Evolutionary conservation across 495 filamentous ascomycete genomes (phyloP).

Genomic region (Lepidopterella palustris): DNA sequence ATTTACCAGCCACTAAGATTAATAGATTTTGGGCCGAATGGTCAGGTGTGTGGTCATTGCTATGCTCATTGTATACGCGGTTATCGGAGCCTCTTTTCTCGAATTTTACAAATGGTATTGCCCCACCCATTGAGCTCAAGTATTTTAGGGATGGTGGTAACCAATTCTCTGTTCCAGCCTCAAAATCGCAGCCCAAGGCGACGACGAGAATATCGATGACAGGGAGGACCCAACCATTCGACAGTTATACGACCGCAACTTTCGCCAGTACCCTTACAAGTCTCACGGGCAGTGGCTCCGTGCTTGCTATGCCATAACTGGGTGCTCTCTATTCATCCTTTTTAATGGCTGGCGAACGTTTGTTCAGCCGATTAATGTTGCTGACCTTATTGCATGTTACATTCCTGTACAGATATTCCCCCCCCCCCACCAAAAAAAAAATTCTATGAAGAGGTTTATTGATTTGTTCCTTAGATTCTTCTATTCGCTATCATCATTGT

Average conservation of each 20-base stretch:
- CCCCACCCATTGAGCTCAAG: not conserved
- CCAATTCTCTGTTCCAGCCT: not conserved
- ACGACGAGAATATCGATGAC: slow-evolving; percentile 4
- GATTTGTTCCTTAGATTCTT: not conserved
- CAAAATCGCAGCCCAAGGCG: slow-evolving; percentile 4
- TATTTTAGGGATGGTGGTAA: not conserved
- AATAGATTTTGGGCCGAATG: slow-evolving; percentile 8
- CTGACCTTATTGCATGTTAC: slow-evolving; percentile 8
- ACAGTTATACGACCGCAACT: slow-evolving; percentile 2
- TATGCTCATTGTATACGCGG: slow-evolving; percentile 10
- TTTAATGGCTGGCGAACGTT: slow-evolving; percentile 15
- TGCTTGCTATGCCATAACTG: slow-evolving; percentile 1
- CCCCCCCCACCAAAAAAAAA: too few species aligned
- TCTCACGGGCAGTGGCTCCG: slow-evolving; percentile 8
- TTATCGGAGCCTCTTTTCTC: not conserved
- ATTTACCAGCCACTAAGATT: not conserved
- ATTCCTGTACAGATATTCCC: not conserved
- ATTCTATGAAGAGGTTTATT: too few species aligned
- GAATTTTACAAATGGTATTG: slow-evolving; percentile 7
- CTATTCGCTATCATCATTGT: not conserved
- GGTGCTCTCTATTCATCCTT: slow-evolving; percentile 1
- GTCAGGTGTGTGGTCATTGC: slow-evolving; percentile 1
- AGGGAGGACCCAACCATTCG: not conserved
- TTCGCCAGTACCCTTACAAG: slow-evolving; percentile 7
- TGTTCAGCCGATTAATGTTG: not conserved